Conservation (phyloP, 768 basidiomycete species). For the Boletus barrowsii region DNA sequence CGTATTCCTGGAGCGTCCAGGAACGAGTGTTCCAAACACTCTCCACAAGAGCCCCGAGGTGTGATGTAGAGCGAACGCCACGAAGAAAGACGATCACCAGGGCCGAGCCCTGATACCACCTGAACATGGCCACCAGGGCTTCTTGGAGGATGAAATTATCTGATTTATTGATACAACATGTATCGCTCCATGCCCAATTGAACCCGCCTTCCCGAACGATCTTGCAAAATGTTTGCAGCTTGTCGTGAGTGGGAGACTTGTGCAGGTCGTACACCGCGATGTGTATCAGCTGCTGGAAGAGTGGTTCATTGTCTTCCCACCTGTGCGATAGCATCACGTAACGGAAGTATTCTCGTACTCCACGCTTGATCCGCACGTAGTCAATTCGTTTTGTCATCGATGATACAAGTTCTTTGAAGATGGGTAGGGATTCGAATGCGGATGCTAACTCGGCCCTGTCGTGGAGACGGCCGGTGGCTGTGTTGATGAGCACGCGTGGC, state of each 20-base stretch:
- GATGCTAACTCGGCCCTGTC: neutral
- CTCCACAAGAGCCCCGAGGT: neutral
- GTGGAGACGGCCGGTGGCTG: neutral
- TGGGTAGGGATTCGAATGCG: neutral
- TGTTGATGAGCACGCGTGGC: neutral
- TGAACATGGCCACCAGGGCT: neutral
- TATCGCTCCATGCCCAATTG: neutral
- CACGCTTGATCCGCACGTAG: neutral
- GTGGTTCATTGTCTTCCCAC: neutral
- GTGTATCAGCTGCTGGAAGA: neutral
- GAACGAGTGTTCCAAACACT: neutral
- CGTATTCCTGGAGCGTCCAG: neutral
- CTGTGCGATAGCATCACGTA: constrained; percentile 2
- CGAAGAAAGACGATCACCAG: neutral
- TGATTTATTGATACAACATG: neutral
- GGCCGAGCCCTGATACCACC: neutral
- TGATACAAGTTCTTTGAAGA: neutral
- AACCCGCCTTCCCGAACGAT: neutral
- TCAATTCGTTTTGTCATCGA: neutral
- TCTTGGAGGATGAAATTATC: neutral
- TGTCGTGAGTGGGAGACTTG: neutral
- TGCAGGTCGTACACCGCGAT: neutral
- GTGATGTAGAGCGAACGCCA: neutral
- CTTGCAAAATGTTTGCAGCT: neutral
- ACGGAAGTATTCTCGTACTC: neutral